phyloP scores from a whole-genome alignment of 2,329 filamentous ascomycete genomes.

The Claviceps digitariae region DNA sequence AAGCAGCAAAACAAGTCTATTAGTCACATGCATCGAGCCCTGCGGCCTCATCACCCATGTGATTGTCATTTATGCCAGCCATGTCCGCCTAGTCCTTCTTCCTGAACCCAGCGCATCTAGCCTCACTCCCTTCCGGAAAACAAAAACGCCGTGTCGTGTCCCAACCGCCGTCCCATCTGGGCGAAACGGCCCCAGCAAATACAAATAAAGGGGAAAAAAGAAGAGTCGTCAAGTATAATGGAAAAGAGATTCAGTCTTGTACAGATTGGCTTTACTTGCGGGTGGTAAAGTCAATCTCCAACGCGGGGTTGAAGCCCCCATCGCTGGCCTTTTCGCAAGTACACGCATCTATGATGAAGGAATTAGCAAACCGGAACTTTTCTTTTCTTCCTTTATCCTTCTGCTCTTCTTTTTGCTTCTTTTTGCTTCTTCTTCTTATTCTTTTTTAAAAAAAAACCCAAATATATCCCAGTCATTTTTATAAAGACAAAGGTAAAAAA shows the following conservation, averaged over 20 bases:
- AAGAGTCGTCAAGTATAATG: not conserved
- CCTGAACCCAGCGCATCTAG: not conserved
- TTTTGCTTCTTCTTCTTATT: too few species aligned
- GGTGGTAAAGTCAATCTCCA: slow-evolving; percentile 83
- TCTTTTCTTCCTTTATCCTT: slow-evolving; percentile 9
- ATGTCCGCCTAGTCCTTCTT: not conserved
- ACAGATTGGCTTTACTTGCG: slow-evolving; percentile 26
- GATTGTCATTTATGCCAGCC: too few species aligned
- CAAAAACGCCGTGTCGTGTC: not conserved
- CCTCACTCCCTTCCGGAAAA: not conserved
- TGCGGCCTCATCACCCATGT: too few species aligned
- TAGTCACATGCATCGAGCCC: not conserved
- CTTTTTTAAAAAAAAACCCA: too few species aligned
- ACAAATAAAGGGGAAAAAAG: not conserved
- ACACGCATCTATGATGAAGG: slow-evolving; percentile 42
- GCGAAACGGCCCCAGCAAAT: too few species aligned
- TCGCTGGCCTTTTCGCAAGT: slow-evolving; percentile 67
- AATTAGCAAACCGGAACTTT: slow-evolving; percentile 7
- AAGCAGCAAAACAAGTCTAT: not conserved
- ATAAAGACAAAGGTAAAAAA: not conserved
- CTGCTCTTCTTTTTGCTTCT: slow-evolving; percentile 8
- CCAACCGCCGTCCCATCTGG: not conserved
- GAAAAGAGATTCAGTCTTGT: not conserved
- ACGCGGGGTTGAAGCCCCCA: slow-evolving; percentile 44
- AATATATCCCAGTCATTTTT: too few species aligned